Evolutionary conservation across 164 flowering plant species (phyloP).

Genomic region (Kalanchoe fedtschenkoi): DNA sequence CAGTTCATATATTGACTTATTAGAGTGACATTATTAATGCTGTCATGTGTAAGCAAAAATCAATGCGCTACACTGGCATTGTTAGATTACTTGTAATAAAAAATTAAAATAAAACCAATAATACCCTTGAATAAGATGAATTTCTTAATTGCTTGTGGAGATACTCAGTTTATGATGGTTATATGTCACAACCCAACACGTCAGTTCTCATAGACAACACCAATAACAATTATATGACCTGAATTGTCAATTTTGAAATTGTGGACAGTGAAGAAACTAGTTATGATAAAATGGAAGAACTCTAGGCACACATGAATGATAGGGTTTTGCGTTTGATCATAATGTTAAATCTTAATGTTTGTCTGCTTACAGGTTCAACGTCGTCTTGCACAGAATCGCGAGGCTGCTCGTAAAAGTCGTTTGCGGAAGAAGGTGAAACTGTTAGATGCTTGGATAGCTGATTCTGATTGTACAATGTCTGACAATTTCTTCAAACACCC

Average conservation of each 20-base stretch:
- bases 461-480: neutral
- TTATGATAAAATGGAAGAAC: neutral
- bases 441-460: neutral
- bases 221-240: neutral
- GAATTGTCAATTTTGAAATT: neutral
- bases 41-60: neutral
- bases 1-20: neutral
- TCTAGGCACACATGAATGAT: neutral
- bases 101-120: neutral
- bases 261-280: neutral
- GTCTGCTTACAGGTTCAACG: constrained; percentile 46
- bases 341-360: neutral
- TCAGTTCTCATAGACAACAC: neutral
- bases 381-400: constrained; percentile 97
- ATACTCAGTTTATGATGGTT: neutral
- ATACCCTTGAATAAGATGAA: too few species aligned
- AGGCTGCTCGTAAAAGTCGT: constrained; percentile 99
- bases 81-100: too few species aligned
- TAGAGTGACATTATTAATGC: neutral
- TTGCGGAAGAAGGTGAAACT: constrained; percentile 72
- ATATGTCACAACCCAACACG: neutral
- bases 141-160: neutral
- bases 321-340: neutral
- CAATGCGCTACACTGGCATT: too few species aligned
- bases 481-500: neutral